Percentiles rank a stretch among this genome's conserved stretches.
These are phyloP conservation scores for Racocetra persica DNA, from an alignment of 371 early-diverging fungal genomes.

Conservation along the genomic window DNA sequence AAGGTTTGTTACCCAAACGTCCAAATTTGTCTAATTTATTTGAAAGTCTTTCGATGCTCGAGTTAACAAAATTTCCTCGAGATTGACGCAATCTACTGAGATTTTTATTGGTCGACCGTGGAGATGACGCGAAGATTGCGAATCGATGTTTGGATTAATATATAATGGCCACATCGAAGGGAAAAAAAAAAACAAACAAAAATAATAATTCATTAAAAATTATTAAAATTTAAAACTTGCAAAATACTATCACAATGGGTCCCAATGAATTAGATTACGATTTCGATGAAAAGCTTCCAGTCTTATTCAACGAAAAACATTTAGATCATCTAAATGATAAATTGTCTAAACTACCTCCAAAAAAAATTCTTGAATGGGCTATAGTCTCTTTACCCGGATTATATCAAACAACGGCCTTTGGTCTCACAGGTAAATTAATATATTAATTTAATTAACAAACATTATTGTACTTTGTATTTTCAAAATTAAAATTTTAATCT, in stretches of 20 bases:
- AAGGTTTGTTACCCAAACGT: too few species aligned
- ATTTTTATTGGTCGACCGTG: too few species aligned
- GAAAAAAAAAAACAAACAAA: too few species aligned
- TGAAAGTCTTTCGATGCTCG: too few species aligned
- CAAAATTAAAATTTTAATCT: background rate
- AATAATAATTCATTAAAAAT: too few species aligned
- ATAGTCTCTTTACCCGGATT: slow-evolving; percentile 78
- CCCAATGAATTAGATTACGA: background rate
- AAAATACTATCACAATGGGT: background rate
- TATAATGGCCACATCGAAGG: too few species aligned
- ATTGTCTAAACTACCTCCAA: slow-evolving; percentile 69
- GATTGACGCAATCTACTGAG: too few species aligned
- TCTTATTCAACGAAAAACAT: slow-evolving; percentile 65
- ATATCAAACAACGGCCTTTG: slow-evolving; percentile 93
- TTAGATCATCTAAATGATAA: slow-evolving; percentile 70
- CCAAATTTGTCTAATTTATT: too few species aligned
- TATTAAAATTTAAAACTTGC: too few species aligned
- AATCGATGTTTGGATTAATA: too few species aligned
- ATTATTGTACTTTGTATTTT: background rate
- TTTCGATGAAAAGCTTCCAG: background rate
- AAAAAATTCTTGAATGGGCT: slow-evolving; percentile 91
- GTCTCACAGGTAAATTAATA: slow-evolving; percentile 75
- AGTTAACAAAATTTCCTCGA: too few species aligned
- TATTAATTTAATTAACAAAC: background rate
- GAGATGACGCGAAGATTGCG: too few species aligned